A percentile compares a stretch with the other conserved stretches of the same genome.
These are phyloP conservation scores for Trametes coccinea DNA, from an alignment of 768 basidiomycete genomes.

Conservation along the genomic window DNA sequence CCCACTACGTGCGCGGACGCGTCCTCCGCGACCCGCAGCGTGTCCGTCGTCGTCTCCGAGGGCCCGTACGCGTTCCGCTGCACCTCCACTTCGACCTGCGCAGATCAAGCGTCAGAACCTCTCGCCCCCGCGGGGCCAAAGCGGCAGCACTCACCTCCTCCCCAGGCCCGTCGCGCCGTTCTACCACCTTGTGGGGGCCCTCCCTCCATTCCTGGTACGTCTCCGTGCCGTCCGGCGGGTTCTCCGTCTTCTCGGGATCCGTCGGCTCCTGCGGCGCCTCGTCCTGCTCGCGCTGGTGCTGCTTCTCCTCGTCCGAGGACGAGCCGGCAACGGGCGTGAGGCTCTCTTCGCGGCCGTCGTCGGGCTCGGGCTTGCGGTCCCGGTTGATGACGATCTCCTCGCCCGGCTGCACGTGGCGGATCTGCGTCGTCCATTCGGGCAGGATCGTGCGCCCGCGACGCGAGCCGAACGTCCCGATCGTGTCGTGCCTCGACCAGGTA, in stretches of 20 bases:
- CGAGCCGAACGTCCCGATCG: conserved; percentile 31
- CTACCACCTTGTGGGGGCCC: conserved; percentile 65
- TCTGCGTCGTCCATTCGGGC: conserved; percentile 86
- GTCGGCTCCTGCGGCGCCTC: conserved; percentile 11
- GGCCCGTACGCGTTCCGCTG: conserved; percentile 34
- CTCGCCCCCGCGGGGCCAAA: neutral
- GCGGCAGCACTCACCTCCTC: conserved; percentile 56
- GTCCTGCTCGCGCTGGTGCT: conserved; percentile 20
- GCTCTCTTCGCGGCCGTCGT: conserved; percentile 48
- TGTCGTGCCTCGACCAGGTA: conserved; percentile 84
- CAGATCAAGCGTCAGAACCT: neutral
- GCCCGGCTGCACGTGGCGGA: conserved; percentile 64
- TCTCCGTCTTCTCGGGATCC: conserved; percentile 28
- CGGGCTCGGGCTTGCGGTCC: conserved; percentile 41
- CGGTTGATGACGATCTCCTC: conserved; percentile 86
- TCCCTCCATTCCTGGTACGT: conserved; percentile 65
- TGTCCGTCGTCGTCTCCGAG: conserved; percentile 31
- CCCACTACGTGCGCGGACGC: conserved; percentile 30
- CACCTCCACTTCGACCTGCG: conserved; percentile 39
- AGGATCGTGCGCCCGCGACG: conserved; percentile 35
- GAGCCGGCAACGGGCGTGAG: conserved; percentile 34
- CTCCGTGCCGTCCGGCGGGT: conserved; percentile 47
- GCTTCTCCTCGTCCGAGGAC: conserved; percentile 33
- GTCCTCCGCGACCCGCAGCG: conserved; percentile 29
- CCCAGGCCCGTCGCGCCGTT: conserved; percentile 56